These are phyloP conservation scores for Aaosphaeria pasadenensis DNA, from an alignment of 2,329 filamentous ascomycete species.

Conservation along the genomic window DNA sequence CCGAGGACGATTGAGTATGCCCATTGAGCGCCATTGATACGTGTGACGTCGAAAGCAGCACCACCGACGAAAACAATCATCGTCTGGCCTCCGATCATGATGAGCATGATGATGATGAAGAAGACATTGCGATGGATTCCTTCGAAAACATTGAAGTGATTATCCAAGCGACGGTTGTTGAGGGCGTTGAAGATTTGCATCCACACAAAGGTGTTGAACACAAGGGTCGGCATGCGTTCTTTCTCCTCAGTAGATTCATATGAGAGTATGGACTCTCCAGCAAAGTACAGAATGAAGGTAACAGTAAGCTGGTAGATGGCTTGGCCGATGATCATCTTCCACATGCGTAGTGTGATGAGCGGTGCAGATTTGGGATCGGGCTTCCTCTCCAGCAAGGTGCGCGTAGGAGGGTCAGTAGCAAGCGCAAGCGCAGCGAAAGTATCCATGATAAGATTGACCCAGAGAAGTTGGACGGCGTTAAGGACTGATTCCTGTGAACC, in stretches of 20 bases:
- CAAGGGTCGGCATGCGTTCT: conserved; percentile 66
- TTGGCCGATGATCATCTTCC: conserved; percentile 98
- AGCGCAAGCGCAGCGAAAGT: conserved; percentile 87
- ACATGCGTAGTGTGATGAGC: conserved; percentile 83
- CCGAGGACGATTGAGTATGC: conserved; percentile 82
- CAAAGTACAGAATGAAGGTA: conserved; percentile 82
- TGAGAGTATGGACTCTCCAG: conserved; percentile 58
- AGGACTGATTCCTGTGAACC: conserved; percentile 69
- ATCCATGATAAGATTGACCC: conserved; percentile 98
- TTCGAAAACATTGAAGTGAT: conserved; percentile 93
- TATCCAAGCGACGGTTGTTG: conserved; percentile 94
- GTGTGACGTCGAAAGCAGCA: conserved; percentile 70
- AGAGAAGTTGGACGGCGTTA: conserved; percentile 86
- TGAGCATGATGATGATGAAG: conserved; percentile 78
- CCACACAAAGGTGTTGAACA: conserved; percentile 99
- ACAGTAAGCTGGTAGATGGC: conserved; percentile 80
- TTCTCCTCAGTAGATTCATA: conserved; percentile 49
- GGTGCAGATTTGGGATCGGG: conserved; percentile 72
- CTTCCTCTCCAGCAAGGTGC: conserved; percentile 75
- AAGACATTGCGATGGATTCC: conserved; percentile 81
- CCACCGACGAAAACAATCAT: conserved; percentile 89
- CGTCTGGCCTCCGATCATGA: conserved; percentile 87
- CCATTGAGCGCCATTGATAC: conserved; percentile 76
- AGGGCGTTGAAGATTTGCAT: conserved; percentile 99
- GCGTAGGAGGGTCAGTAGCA: conserved; percentile 84